Percentiles rank a stretch among this genome's conserved stretches.
Conservation (phyloP, 2,329 filamentous ascomycete genomes). For the Beauveria rudraprayagi region DNA sequence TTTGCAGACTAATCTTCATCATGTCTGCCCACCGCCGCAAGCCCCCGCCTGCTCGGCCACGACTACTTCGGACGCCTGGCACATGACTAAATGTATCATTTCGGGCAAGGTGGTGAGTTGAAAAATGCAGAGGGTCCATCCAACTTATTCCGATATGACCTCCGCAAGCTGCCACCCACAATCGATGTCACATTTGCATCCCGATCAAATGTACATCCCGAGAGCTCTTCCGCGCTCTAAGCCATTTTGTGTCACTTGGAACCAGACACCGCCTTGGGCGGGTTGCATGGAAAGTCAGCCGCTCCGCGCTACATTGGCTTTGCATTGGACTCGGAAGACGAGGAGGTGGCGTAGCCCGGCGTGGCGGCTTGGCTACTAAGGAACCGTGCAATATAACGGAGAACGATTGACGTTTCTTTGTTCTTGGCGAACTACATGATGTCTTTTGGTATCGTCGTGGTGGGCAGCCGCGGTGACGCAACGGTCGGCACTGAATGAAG, state of each 20-base stretch:
- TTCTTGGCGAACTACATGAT: neutral
- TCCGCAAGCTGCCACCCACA: neutral
- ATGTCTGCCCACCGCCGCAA: neutral
- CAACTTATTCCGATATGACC: neutral
- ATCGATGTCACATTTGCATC: neutral
- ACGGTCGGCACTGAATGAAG: neutral
- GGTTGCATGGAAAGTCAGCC: neutral
- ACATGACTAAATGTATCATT: neutral
- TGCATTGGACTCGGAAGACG: neutral
- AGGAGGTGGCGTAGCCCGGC: neutral
- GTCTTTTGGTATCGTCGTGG: neutral
- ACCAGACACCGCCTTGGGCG: neutral
- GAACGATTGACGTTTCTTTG: neutral
- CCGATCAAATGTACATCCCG: neutral
- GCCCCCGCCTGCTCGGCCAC: neutral
- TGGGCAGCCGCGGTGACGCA: neutral
- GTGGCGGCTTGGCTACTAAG: neutral
- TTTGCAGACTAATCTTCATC: neutral
- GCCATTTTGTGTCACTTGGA: constrained; percentile 6
- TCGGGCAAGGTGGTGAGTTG: neutral
- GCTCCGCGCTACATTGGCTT: neutral
- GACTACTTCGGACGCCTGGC: neutral
- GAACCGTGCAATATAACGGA: neutral
- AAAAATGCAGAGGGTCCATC: neutral
- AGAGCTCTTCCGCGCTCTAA: neutral